Conservation (phyloP, 139 green algal species). For the Ulvella scutata region DNA sequence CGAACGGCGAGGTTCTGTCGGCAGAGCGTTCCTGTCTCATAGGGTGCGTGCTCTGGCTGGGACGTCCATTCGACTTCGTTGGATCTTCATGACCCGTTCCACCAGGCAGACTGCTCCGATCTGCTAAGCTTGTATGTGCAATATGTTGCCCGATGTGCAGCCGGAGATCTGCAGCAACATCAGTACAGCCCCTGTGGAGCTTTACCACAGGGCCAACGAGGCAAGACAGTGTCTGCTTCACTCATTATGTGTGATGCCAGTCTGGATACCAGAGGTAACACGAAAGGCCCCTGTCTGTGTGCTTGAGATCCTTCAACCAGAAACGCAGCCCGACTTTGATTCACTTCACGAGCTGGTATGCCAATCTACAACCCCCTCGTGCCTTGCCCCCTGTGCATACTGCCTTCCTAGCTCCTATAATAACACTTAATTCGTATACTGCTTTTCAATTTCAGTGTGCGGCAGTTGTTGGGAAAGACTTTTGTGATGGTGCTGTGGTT, state of each 20-base stretch:
- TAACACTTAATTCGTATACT: no score
- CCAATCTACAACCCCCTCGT: no score
- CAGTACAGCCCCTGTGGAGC: background rate
- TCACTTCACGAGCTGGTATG: background rate
- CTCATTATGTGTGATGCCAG: background rate
- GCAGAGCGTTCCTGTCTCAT: background rate
- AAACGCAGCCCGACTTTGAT: background rate
- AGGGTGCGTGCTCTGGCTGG: no score
- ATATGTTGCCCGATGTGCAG: background rate
- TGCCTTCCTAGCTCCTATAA: no score
- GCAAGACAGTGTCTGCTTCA: background rate
- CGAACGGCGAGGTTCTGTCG: background rate
- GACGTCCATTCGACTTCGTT: no score
- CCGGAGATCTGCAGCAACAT: slow-evolving; percentile 1
- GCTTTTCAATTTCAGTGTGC: no score
- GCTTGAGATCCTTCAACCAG: background rate
- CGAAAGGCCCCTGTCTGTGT: background rate
- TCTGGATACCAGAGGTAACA: background rate
- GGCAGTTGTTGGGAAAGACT: no score
- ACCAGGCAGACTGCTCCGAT: no score
- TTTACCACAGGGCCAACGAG: background rate
- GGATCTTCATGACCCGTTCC: no score
- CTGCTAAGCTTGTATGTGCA: no score
- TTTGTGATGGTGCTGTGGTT: no score
- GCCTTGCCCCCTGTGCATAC: no score